Conservation (phyloP, 2,329 filamentous ascomycete species). For the Teratosphaeria gauchensis region DNA sequence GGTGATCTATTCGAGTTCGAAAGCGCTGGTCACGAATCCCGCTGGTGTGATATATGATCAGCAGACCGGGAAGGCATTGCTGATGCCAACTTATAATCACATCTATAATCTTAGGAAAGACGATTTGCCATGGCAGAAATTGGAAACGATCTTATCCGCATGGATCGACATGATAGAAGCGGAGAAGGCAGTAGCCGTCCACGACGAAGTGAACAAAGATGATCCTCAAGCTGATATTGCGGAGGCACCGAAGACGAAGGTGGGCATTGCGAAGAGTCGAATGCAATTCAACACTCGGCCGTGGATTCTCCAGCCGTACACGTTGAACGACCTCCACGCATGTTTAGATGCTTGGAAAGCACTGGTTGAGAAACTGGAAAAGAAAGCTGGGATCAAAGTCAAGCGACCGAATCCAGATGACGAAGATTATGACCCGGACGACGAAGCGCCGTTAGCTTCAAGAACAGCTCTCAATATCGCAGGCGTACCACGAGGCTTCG, state of each 20-base stretch:
- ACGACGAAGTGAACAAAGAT: conserved; percentile 11
- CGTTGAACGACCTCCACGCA: conserved; percentile 18
- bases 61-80: conserved; percentile 18
- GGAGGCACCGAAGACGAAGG: conserved; percentile 8
- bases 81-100: conserved; percentile 27
- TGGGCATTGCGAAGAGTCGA: conserved; percentile 8
- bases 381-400: conserved; percentile 13
- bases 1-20: conserved; percentile 21
- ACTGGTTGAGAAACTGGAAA: conserved; percentile 21
- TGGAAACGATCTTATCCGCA: conserved; percentile 24
- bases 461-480: conserved; percentile 22
- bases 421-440: conserved; percentile 14
- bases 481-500: conserved; percentile 22
- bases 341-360: conserved; percentile 22
- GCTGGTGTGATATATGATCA: conserved; percentile 25
- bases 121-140: conserved; percentile 24
- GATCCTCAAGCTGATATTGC: background rate
- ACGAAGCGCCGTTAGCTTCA: conserved; percentile 16
- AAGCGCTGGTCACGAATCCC: conserved; percentile 21
- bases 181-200: conserved; percentile 24
- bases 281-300: conserved; percentile 17
- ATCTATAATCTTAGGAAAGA: conserved; percentile 21
- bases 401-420: conserved; percentile 3
- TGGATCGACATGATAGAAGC: conserved; percentile 27
- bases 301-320: conserved; percentile 26